Conservation (phyloP, 441 rosid species). For the Kokia cookei region DNA sequence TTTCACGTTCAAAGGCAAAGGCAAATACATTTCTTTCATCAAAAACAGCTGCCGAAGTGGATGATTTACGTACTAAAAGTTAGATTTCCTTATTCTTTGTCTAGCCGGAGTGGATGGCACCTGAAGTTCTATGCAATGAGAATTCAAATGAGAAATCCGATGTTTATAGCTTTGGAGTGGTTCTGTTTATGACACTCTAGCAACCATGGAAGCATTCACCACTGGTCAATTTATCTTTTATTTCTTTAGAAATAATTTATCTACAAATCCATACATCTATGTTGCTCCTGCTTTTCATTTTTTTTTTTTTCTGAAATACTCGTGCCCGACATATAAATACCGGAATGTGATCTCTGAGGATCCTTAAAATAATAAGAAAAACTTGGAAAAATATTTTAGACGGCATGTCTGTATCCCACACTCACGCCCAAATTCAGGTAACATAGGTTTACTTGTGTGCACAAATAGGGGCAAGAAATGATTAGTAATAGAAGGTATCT, state of each 20-base stretch:
- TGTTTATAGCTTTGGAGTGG: slow-evolving; percentile 46
- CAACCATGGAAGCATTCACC: slow-evolving; percentile 35
- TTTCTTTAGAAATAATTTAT: not conserved
- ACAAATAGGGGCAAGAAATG: not conserved
- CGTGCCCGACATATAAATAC: not conserved
- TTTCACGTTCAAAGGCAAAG: slow-evolving; percentile 39
- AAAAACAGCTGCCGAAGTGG: too few species aligned
- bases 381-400: not conserved
- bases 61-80: not conserved
- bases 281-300: not conserved
- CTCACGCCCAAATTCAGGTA: not conserved
- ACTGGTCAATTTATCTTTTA: slow-evolving; percentile 29
- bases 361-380: not conserved
- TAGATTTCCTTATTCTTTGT: not conserved
- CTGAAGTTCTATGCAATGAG: slow-evolving; percentile 39
- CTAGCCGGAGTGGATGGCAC: slow-evolving; percentile 58
- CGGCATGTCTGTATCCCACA: not conserved
- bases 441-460: not conserved
- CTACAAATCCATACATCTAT: not conserved
- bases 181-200: slow-evolving; percentile 40
- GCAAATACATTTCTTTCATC: slow-evolving; percentile 42
- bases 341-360: not conserved
- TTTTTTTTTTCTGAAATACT: not conserved
- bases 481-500: not conserved
- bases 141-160: slow-evolving; percentile 49